A percentile compares a stretch with the other conserved stretches of the same genome.
These are phyloP conservation scores for Daldinia grandis DNA, from an alignment of 495 filamentous ascomycete genomes.

Conservation along the genomic window DNA sequence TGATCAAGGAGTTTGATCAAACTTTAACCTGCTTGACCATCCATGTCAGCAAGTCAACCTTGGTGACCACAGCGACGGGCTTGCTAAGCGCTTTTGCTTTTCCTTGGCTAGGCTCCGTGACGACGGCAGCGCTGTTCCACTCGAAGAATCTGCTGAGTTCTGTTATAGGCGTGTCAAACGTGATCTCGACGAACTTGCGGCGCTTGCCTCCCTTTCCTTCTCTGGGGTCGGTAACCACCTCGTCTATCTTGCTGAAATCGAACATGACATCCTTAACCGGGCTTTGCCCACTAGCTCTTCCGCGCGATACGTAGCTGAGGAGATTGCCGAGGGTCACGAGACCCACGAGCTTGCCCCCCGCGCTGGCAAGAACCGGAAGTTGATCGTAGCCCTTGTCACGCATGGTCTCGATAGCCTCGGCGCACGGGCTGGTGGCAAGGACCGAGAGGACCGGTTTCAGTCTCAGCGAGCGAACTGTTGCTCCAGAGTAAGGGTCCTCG, in stretches of 20 bases:
- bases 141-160: conserved; percentile 92
- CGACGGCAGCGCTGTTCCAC: conserved; percentile 95
- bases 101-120: conserved; percentile 71
- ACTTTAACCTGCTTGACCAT: conserved; percentile 76
- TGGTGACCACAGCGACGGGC: conserved; percentile 91
- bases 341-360: conserved; percentile 77
- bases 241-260: conserved; percentile 82
- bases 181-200: conserved; percentile 91
- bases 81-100: conserved; percentile 66
- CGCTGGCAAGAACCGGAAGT: conserved; percentile 81
- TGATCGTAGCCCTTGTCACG: conserved; percentile 96
- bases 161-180: conserved; percentile 82
- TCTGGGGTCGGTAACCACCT: conserved; percentile 85
- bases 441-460: conserved; percentile 93
- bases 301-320: conserved; percentile 85
- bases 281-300: conserved; percentile 74
- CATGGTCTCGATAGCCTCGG: conserved; percentile 95
- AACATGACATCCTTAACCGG: conserved; percentile 95
- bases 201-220: conserved; percentile 58
- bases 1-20: conserved; percentile 39
- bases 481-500: conserved; percentile 70
- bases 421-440: conserved; percentile 69
- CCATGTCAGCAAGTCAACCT: conserved; percentile 95
- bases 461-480: conserved; percentile 80
- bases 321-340: conserved; percentile 94